These are phyloP conservation scores for Botrytis sinoallii DNA, from an alignment of 2,329 filamentous ascomycete species.

Conservation along the genomic window DNA sequence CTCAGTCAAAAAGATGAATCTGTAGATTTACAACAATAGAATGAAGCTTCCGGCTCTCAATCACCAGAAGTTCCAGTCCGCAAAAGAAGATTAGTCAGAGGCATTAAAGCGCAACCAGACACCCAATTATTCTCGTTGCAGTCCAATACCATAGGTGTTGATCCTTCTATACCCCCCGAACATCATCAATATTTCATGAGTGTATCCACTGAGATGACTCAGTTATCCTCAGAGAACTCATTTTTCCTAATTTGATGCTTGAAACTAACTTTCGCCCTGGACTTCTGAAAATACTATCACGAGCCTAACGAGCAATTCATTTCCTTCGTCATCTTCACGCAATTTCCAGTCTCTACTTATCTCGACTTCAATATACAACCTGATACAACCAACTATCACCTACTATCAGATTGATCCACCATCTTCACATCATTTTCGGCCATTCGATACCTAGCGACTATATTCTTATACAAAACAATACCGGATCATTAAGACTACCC, in stretches of 20 bases:
- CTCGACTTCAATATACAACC: neutral
- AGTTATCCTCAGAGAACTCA: neutral
- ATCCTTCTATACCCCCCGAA: neutral
- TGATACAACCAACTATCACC: neutral
- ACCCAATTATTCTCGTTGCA: neutral
- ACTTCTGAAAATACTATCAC: neutral
- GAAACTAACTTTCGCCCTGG: neutral
- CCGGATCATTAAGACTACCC: neutral
- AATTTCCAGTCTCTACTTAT: neutral
- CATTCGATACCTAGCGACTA: neutral
- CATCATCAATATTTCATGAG: neutral
- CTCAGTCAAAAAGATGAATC: neutral
- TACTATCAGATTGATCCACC: neutral
- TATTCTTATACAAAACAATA: neutral
- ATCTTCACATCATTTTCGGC: neutral
- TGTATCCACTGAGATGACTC: neutral
- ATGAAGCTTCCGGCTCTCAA: no score
- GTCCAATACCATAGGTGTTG: neutral
- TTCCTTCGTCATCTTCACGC: neutral
- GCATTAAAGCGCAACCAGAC: neutral
- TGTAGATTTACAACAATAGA: no score
- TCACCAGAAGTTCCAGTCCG: no score
- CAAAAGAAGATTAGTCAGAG: neutral
- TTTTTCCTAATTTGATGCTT: neutral
- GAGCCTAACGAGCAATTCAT: neutral